Conservation (phyloP, 371 early-diverging fungal genomes). For the Polyrhizophydium stewartii region DNA sequence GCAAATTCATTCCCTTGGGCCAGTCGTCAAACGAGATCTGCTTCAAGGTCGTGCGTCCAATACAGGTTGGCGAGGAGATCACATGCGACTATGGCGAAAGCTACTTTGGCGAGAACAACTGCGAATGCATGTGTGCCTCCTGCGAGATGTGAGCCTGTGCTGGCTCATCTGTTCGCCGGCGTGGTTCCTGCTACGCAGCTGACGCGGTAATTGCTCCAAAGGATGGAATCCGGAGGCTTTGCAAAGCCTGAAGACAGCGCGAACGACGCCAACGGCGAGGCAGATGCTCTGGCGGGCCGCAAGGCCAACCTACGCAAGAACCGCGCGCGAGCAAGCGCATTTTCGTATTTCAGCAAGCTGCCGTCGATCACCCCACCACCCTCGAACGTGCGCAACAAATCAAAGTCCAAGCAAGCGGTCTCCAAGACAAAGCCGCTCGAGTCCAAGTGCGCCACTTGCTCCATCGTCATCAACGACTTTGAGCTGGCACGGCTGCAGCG, state of each 20-base stretch:
- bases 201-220: background rate
- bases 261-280: constrained; percentile 14
- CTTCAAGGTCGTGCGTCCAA: constrained; percentile 73
- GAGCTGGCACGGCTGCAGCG: background rate
- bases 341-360: no score
- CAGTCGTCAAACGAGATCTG: constrained; percentile 43
- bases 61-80: constrained; percentile 82
- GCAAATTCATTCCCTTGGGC: constrained; percentile 62
- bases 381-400: no score
- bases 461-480: background rate
- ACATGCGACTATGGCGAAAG: constrained; percentile 79
- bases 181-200: background rate
- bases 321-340: no score
- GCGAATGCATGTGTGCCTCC: constrained; percentile 85
- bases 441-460: background rate
- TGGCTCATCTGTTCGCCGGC: background rate
- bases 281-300: constrained; percentile 3
- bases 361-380: no score
- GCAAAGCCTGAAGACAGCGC: constrained; percentile 18
- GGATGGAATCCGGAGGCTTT: background rate
- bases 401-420: no score
- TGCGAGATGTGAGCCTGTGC: constrained; percentile 71
- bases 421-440: no score
- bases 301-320: no score
- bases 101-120: constrained; percentile 85